Conservation (phyloP, 163 green algal species). For the Chloromonas sp. region DNA sequence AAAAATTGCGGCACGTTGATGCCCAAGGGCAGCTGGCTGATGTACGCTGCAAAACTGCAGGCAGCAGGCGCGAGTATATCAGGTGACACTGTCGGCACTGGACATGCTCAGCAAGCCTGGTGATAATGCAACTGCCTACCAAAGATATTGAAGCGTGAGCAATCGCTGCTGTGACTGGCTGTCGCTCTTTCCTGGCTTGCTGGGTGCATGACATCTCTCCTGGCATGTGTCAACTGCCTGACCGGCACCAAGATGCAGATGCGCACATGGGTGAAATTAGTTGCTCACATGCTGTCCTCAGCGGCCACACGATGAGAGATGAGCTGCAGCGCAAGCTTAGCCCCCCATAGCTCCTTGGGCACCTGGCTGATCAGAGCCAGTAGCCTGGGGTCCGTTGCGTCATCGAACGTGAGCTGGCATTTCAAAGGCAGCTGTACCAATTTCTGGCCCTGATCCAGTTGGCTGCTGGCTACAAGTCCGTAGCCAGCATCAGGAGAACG, state of each 20-base stretch:
- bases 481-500: not conserved
- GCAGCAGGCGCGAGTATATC: no score
- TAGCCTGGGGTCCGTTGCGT: not conserved
- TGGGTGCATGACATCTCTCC: no score
- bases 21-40: no score
- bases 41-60: no score
- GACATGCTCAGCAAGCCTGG: no score
- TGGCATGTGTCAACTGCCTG: not conserved
- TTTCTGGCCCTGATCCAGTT: not conserved
- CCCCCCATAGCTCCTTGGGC: slow-evolving; percentile 67
- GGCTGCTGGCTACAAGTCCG: not conserved
- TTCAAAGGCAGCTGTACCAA: not conserved
- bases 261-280: not conserved
- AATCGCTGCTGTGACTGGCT: not conserved
- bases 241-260: not conserved
- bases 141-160: no score
- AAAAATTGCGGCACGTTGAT: no score
- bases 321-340: slow-evolving; percentile 59
- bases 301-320: not conserved
- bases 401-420: not conserved
- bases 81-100: no score
- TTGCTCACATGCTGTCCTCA: not conserved
- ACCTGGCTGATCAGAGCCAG: slow-evolving; percentile 17
- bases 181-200: not conserved
- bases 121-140: no score